Evolutionary conservation across 2,329 filamentous ascomycete genomes (phyloP).

Genomic region (Epichloe gansuensis): DNA sequence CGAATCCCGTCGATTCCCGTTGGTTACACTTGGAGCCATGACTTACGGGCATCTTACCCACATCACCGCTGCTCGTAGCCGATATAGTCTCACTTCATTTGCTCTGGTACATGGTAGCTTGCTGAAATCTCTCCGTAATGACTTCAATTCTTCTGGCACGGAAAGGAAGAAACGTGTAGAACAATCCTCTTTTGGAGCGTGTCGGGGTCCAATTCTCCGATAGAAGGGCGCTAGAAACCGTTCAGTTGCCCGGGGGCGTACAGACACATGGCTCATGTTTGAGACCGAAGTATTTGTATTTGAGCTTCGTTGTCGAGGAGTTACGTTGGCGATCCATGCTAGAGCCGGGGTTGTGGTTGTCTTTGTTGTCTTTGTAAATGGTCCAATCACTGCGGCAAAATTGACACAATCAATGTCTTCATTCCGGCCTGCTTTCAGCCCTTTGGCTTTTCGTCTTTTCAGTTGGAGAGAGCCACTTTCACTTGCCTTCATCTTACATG

Average conservation of each 20-base stretch:
- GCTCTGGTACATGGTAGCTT: background rate
- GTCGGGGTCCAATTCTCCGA: constrained; percentile 4
- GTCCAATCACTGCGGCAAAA: too few species aligned
- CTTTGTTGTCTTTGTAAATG: too few species aligned
- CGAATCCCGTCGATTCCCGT: background rate
- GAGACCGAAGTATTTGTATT: background rate
- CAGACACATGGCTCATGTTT: constrained; percentile 4
- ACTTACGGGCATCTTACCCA: background rate
- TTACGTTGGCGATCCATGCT: background rate
- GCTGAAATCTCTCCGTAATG: background rate
- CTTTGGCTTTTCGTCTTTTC: too few species aligned
- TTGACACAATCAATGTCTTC: too few species aligned
- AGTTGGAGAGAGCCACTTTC: too few species aligned
- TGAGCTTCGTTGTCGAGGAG: background rate
- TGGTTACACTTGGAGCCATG: background rate
- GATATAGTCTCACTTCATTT: background rate
- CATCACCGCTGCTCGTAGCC: constrained; percentile 1
- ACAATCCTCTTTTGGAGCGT: background rate
- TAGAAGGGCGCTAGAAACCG: constrained; percentile 7
- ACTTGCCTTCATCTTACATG: too few species aligned
- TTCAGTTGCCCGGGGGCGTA: background rate
- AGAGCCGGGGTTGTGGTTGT: too few species aligned
- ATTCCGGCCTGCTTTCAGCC: too few species aligned
- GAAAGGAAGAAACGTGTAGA: constrained; percentile 1
- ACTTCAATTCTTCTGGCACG: background rate